Evolutionary conservation across 495 filamentous ascomycete genomes (phyloP), one percentile per base, ranked within the genome.

Genomic region (Glonium stellatum): DNA sequence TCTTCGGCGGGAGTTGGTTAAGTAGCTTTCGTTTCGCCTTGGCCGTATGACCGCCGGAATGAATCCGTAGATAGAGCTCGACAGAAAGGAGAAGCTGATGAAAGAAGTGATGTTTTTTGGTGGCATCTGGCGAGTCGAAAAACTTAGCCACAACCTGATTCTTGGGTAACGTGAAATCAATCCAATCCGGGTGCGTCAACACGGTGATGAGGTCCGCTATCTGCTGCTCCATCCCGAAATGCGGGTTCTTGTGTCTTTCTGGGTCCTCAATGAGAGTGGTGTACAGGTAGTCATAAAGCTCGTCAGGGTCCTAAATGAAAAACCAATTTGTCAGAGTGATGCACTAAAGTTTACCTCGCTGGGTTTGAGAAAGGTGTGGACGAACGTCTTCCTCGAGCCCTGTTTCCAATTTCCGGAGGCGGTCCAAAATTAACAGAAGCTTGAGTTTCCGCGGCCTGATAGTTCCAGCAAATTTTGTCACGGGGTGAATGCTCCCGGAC

Each of bases 11-110:
- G 57, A 87, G 79, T 57, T 80, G 79, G 31, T 65, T 59, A 35
- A 85, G 73, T 23, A 84, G 76, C 59, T 79, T 78, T 57, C 80
- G 77, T 60, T 81, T 84, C 3, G 81, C 78, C 61, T 72, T 74
- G 1, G 78, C 77, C 11, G 73, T 67, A 71, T 84, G 80, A 35
- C 77, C 70, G 5, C 71, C 70, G 9, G 77, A 81, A 60, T 82
- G 77, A 53, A 86, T 82, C 19, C 86, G 80, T 41, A 82, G 68
- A 61, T 87, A 81, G 4, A 89, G 73, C 69, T 88, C 86, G 54
- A 85, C 75, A 59, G 84, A 83, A 46, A 89, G 76, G 10, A 89
- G 74, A 25, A 89, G 72, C 70, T 88, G 86, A 71, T 87, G 85
- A 70, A 86, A 89, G 75, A 89, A 88, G 22, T 63, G 49, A 47